These are phyloP conservation scores for Polychytrium aggregatum DNA, from an alignment of 192 early-diverging fungal species.

Conservation along the genomic window DNA sequence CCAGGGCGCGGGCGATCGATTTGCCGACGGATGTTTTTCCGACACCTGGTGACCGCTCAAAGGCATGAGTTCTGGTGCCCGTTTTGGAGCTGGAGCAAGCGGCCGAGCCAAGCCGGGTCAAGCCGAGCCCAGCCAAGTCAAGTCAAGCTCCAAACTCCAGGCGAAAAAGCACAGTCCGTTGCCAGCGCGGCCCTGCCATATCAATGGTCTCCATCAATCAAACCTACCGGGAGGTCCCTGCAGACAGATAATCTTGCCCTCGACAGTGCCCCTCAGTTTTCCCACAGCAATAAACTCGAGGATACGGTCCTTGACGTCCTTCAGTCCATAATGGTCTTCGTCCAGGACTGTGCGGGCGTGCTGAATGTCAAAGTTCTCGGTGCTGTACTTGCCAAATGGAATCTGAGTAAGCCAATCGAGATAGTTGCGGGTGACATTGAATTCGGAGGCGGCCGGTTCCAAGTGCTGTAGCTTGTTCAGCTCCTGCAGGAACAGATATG, in stretches of 20 bases:
- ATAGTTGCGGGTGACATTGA: slow-evolving; percentile 98
- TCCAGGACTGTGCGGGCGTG: slow-evolving; percentile 84
- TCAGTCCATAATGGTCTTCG: slow-evolving; percentile 98
- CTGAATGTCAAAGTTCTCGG: slow-evolving; percentile 87
- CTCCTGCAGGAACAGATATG: slow-evolving; percentile 39
- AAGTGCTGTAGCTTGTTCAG: slow-evolving; percentile 84
- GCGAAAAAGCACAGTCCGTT: no score
- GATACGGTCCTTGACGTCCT: slow-evolving; percentile 98
- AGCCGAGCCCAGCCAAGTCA: no score
- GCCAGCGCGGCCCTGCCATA: no score
- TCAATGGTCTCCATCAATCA: background rate
- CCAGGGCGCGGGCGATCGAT: slow-evolving; percentile 88
- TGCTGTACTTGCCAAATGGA: slow-evolving; percentile 84
- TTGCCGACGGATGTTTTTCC: slow-evolving; percentile 99
- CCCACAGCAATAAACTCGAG: slow-evolving; percentile 99
- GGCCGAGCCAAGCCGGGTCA: no score
- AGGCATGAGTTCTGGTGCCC: background rate
- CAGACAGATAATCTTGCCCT: slow-evolving; percentile 97
- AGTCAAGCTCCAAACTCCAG: background rate
- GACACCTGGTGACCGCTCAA: slow-evolving; percentile 39
- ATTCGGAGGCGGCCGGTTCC: slow-evolving; percentile 92
- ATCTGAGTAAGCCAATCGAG: slow-evolving; percentile 97
- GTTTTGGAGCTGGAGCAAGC: slow-evolving; percentile 3
- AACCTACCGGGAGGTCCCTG: slow-evolving; percentile 85
- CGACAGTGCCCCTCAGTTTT: slow-evolving; percentile 86